These are phyloP conservation scores for Xylaria sp. DNA, from an alignment of 2,329 filamentous ascomycete genomes.

Conservation along the genomic window DNA sequence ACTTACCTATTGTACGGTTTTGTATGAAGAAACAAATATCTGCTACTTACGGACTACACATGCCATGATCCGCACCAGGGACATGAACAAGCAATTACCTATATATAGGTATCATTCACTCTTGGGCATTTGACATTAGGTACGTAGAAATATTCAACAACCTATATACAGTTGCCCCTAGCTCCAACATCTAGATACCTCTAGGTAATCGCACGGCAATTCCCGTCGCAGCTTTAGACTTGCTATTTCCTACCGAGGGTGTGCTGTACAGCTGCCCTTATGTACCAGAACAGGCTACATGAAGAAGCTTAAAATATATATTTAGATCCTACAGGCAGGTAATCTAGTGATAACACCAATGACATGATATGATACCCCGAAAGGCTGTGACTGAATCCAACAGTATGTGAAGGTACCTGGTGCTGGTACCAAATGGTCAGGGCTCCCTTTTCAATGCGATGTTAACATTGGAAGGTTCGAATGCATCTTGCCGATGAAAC, in stretches of 20 bases:
- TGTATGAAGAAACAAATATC: no score
- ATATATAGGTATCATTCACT: no score
- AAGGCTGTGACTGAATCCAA: no score
- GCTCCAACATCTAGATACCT: no score
- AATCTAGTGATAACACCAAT: not conserved
- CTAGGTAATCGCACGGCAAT: not conserved
- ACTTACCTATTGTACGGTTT: no score
- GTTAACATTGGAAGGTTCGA: conserved; percentile 12
- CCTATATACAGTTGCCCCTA: no score
- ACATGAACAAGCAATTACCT: no score
- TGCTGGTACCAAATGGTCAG: not conserved
- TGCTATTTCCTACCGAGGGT: not conserved
- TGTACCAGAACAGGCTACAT: not conserved
- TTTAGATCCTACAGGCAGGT: not conserved
- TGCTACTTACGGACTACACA: not conserved
- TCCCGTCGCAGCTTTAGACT: not conserved
- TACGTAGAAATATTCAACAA: no score
- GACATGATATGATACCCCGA: no score
- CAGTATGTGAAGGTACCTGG: no score
- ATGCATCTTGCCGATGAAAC: conserved; percentile 36
- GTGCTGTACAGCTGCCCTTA: no score
- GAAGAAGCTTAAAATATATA: not conserved
- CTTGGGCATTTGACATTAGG: no score
- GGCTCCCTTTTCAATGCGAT: conserved; percentile 2
- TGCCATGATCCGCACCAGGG: not conserved